phyloP scores from a whole-genome alignment of 2,329 filamentous ascomycete species.

The Pseudogymnoascus sp. region DNA sequence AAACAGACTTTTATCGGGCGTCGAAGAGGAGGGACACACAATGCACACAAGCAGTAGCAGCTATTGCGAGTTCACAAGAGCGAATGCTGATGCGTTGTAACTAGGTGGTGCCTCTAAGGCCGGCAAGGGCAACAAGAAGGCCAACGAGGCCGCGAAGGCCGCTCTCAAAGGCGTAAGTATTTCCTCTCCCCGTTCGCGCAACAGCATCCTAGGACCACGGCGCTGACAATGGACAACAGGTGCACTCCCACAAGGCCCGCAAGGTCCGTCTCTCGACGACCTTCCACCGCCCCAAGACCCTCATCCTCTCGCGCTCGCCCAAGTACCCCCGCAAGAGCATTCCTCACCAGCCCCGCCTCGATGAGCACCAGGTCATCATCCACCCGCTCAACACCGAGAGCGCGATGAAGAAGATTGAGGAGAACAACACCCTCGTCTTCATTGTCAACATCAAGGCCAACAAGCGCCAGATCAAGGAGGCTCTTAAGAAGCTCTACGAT shows the following conservation, averaged over 20 bases:
- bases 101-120: slow-evolving; percentile 48
- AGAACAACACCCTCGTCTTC: slow-evolving; percentile 99
- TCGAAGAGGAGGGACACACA: slow-evolving; percentile 16
- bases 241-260: slow-evolving; percentile 75
- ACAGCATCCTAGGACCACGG: not conserved
- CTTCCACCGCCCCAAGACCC: slow-evolving; percentile 97
- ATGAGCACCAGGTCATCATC: slow-evolving; percentile 95
- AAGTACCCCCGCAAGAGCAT: slow-evolving; percentile 98
- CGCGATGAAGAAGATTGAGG: slow-evolving; percentile 99
- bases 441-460: slow-evolving; percentile 96
- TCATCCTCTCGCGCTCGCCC: slow-evolving; percentile 79
- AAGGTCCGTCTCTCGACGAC: slow-evolving; percentile 89
- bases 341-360: slow-evolving; percentile 80
- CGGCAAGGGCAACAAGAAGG: slow-evolving; percentile 70
- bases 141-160: slow-evolving; percentile 89
- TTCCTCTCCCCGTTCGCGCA: slow-evolving; percentile 33
- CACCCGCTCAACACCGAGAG: slow-evolving; percentile 99
- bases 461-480: slow-evolving; percentile 98
- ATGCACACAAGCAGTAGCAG: slow-evolving; percentile 55
- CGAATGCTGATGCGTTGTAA: slow-evolving; percentile 63
- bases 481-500: slow-evolving; percentile 98
- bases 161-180: slow-evolving; percentile 86
- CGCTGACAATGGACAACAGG: slow-evolving; percentile 38
- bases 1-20: not conserved
- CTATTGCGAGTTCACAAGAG: slow-evolving; percentile 68